Evolutionary conservation across 2,329 filamentous ascomycete species (phyloP), one percentile per base, ranked within the genome.

Genomic region (Calonectria henricotiae): DNA sequence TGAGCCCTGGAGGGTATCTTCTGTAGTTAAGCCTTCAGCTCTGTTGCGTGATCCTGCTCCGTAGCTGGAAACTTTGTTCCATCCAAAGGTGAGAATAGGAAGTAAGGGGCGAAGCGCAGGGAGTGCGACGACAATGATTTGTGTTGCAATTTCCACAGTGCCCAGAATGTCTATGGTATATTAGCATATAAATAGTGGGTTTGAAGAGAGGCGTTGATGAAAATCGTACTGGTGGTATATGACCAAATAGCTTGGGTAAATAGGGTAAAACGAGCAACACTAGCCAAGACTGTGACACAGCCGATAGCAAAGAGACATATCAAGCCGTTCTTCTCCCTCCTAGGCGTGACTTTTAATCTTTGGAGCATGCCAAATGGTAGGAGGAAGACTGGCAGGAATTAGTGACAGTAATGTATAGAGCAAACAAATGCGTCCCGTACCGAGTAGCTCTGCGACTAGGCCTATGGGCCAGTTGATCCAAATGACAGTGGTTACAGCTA

Each of bases 81-180:
- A 55, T 11, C 51, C 51, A 23, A 39, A 39, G 13, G 9, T 55
- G 51, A 55, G n/a, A 9, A 55, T 37, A 3, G 51, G 41, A 4
- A 63, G 61, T n/a, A 63, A 30, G n/a, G 61, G 61, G 3, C 61
- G 44, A 35, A 63, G 35, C 12, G 61, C 43, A 2, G 61, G 61
- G 2, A 63, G 32, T 5, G 61, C 30, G 6, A 49, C 61, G 13
- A 63, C 35, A n/a, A 63, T 51, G 13, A 63, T 63, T 20, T 63
- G 61, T 20, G 61, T 63, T 49, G 61, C 35, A 7, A 63, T 63
- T 63, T 63, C 61, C 12, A 46, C 46, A n/a, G 30, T 49, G 20
- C 30, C 43, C 7, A 63, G 6, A 63, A 63, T 49, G 17, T 63
- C 61, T 63, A 20, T 6, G 27, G 11, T 1, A 9, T 1, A 11